Percentiles rank a stretch among this genome's conserved stretches.
Evolutionary conservation across 179 eudicot genomes (phyloP).

Genomic region (Corrigiola litoralis): DNA sequence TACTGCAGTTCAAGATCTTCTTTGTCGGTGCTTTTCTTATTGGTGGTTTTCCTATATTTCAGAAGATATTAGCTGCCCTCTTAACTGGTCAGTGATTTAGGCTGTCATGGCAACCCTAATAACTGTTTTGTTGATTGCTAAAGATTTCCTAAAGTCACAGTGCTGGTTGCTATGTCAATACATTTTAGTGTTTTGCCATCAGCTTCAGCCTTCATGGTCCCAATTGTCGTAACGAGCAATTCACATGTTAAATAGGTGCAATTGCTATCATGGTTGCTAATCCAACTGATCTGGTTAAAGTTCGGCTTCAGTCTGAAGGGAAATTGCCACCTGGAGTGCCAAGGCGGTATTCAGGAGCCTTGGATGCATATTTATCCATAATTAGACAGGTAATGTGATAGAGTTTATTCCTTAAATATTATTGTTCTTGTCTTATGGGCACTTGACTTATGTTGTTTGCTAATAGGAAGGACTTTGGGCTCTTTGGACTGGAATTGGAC

Average conservation of each 20-base stretch:
- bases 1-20: conserved; percentile 68
- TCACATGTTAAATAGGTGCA: conserved; percentile 50
- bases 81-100: conserved; percentile 52
- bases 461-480: conserved; percentile 74
- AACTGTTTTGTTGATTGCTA: neutral
- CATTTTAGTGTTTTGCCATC: neutral
- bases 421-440: neutral
- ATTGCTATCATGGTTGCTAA: conserved; percentile 75
- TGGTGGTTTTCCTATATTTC: conserved; percentile 62
- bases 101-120: neutral
- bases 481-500: conserved; percentile 89
- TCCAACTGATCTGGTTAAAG: conserved; percentile 90
- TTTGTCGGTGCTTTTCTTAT: conserved; percentile 46
- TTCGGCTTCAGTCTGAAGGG: conserved; percentile 89
- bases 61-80: conserved; percentile 75
- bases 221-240: conserved; percentile 6
- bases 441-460: conserved; percentile 8
- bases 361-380: conserved; percentile 70
- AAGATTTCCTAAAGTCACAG: neutral
- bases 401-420: neutral
- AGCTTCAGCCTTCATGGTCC: neutral
- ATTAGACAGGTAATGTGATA: conserved; percentile 46
- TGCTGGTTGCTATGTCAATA: neutral
- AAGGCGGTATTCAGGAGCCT: conserved; percentile 70
- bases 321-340: conserved; percentile 66